Evolutionary conservation across 192 early-diverging fungal species (phyloP), one percentile per base, ranked within the genome.

Genomic region (Backusella parvicylindrica): DNA sequence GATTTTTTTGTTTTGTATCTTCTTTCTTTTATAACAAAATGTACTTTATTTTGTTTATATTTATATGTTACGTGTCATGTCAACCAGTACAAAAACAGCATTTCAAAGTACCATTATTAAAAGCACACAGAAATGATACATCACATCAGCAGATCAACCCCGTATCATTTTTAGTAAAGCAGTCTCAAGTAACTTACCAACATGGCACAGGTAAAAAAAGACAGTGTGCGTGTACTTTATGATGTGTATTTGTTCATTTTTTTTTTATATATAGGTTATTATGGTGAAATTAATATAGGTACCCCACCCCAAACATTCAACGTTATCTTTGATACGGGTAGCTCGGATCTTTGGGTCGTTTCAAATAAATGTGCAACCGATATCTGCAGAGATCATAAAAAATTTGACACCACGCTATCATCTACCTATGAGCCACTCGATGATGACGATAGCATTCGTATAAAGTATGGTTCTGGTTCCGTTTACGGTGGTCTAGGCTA

Each of bases 301-400:
- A 84, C 87, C 6, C 92, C 92, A 7, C 81, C 87, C 13, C 91
- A 92, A 43, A 81, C 76, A 40, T 92, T 92, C 64, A 89, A 88
- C 30, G 83, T 94, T 56, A 89, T 87, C 12, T 91, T 93, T 75
- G 92, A 93, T 67, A 93, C 92, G 0, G 92, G 92, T 3, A 91
- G 90, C 28, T 84, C 89, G 28, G 90, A 92, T 76, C 76, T 93
- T 49, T 93, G 92, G 92, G 80, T 88, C 1, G 76, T 83, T 21
- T 83, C 83, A 40, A 68, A 78, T 21, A 80, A 76, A 12, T 88
- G 86, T 63, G 70, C 49, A 36, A 81, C 79, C 0, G 50, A 64
- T 32, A 31, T 64, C 23, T 81, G 76, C 36, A 64, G 41, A 11
- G 36, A 64, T 13, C 84, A 85, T 21, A 72, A 77, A 30, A 64